A percentile compares a stretch with the other conserved stretches of the same genome.
These are phyloP conservation scores for Phytophthora boehmeriae DNA, from an alignment of 352 stramenopile genomes.

Conservation along the genomic window DNA sequence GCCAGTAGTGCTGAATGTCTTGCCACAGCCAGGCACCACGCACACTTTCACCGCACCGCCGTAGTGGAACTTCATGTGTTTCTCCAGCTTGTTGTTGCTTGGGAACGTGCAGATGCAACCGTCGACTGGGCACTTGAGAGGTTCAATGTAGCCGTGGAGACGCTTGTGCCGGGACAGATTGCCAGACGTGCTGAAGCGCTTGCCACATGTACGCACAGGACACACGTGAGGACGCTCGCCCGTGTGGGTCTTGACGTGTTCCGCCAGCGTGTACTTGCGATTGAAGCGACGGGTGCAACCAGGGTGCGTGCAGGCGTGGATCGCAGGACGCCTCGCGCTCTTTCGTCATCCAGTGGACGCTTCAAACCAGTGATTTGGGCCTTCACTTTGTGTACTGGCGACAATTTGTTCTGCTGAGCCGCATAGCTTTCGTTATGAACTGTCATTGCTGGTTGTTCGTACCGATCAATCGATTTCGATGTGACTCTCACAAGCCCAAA, in stretches of 20 bases:
- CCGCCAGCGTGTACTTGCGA: slow-evolving; percentile 42
- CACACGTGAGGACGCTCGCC: slow-evolving; percentile 40
- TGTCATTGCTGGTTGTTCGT: slow-evolving; percentile 12
- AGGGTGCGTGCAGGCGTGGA: slow-evolving; percentile 35
- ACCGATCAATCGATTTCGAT: neutral
- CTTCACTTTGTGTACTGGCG: slow-evolving; percentile 5
- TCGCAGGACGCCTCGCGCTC: slow-evolving; percentile 9
- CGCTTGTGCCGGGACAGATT: slow-evolving; percentile 49
- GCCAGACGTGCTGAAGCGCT: slow-evolving; percentile 51
- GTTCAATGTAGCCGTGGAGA: slow-evolving; percentile 38
- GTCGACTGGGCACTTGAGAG: slow-evolving; percentile 22
- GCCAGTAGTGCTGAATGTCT: slow-evolving; percentile 59
- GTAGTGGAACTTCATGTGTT: slow-evolving; percentile 45
- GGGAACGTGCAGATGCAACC: slow-evolving; percentile 27
- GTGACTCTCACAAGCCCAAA: slow-evolving; percentile 11
- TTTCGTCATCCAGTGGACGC: slow-evolving; percentile 5
- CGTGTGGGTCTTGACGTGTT: slow-evolving; percentile 47
- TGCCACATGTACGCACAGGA: slow-evolving; percentile 31
- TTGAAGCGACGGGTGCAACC: slow-evolving; percentile 28
- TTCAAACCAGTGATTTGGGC: slow-evolving; percentile 10
- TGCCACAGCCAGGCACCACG: slow-evolving; percentile 38
- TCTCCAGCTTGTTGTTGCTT: slow-evolving; percentile 30
- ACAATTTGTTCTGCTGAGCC: slow-evolving; percentile 4
- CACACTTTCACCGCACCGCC: slow-evolving; percentile 41
- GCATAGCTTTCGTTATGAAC: slow-evolving; percentile 8